A percentile compares a stretch with the other conserved stretches of the same genome.
Evolutionary conservation across 495 filamentous ascomycete species (phyloP).

Genomic region (Penicillium tannophilum): DNA sequence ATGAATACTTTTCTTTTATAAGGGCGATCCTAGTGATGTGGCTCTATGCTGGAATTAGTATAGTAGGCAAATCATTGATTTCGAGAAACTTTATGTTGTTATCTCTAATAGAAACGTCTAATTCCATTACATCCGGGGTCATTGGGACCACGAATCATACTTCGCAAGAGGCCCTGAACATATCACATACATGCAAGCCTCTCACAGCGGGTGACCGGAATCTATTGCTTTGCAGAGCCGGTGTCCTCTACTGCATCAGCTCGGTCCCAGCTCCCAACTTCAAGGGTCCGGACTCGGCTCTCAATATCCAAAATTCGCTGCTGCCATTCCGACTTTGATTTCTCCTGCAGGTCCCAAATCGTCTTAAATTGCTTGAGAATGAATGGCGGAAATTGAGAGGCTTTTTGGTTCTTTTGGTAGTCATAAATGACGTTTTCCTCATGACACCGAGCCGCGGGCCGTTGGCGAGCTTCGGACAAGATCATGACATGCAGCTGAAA

Average conservation of each 20-base stretch:
- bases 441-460: constrained; percentile 73
- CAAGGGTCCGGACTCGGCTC: constrained; percentile 58
- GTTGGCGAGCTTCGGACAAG: constrained; percentile 76
- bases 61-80: background rate
- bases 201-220: background rate
- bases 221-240: constrained; percentile 49
- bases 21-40: background rate
- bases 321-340: constrained; percentile 50
- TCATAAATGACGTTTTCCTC: constrained; percentile 90
- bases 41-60: background rate
- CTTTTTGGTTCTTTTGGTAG: constrained; percentile 60
- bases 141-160: no score
- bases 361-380: constrained; percentile 65
- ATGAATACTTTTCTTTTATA: background rate
- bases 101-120: background rate
- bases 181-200: no score
- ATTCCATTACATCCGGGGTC: background rate
- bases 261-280: constrained; percentile 75
- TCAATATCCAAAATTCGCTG: constrained; percentile 58
- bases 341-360: constrained; percentile 69
- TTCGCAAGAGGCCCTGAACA: no score
- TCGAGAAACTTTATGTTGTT: background rate
- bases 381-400: constrained; percentile 61
- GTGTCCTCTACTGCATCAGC: constrained; percentile 70
- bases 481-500: constrained; percentile 65